These are phyloP conservation scores for Lobulomyces angularis DNA, from an alignment of 192 early-diverging fungal species.

Conservation along the genomic window DNA sequence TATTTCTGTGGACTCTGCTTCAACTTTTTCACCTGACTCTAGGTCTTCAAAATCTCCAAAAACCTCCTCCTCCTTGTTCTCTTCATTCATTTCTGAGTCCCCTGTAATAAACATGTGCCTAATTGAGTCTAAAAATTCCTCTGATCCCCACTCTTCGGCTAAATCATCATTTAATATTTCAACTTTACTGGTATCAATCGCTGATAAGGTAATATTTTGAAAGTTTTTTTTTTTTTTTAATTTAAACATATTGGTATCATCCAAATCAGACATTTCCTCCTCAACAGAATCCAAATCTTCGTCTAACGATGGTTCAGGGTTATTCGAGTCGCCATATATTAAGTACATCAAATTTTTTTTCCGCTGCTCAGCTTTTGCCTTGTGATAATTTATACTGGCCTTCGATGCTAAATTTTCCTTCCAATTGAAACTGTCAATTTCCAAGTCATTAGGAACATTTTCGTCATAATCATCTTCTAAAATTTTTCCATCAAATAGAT, in stretches of 20 bases:
- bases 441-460: conserved; percentile 17
- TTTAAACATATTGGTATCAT: too few relatives aligned
- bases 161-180: conserved; percentile 42
- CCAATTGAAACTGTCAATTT: conserved; percentile 51
- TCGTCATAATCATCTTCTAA: conserved; percentile 21
- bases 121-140: conserved; percentile 52
- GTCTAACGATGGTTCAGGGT: background rate
- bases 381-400: conserved; percentile 41
- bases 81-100: conserved; percentile 22
- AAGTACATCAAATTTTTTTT: conserved; percentile 80
- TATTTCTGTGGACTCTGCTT: conserved; percentile 14
- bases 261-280: conserved; percentile 30
- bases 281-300: conserved; percentile 10
- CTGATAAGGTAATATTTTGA: too few relatives aligned
- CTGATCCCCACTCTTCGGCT: conserved; percentile 56
- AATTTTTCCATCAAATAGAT: conserved; percentile 7
- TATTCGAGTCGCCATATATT: conserved; percentile 51
- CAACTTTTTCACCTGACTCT: conserved; percentile 46
- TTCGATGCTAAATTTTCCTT: conserved; percentile 54
- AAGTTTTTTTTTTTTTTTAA: too few relatives aligned
- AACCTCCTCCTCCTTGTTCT: conserved; percentile 44
- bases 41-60: conserved; percentile 71
- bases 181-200: conserved; percentile 62
- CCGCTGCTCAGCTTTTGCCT: too few relatives aligned
- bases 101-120: conserved; percentile 64